Evolutionary conservation across 2,329 filamentous ascomycete species (phyloP), one percentile per base, ranked within the genome.

Genomic region (Colletotrichum tamarilloi): DNA sequence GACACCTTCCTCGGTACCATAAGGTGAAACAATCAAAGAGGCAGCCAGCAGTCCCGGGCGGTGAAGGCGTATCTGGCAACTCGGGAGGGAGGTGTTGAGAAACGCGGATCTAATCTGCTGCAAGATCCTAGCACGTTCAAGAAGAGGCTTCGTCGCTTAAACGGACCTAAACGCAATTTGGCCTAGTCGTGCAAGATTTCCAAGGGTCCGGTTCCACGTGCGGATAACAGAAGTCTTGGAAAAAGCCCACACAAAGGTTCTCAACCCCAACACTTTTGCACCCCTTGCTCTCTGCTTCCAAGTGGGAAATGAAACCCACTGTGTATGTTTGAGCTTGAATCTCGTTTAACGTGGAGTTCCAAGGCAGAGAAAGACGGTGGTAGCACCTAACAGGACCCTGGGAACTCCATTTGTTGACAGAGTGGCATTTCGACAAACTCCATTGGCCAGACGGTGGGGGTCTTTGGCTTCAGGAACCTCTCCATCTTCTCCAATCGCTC

Each of bases 181-280:
- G 71, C 7, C 19, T 71, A 66, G 67, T 28, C 5, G 11, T 11
- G 3, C 22, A 62, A 26, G 55, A 56, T 9, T 14, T 66, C 55
- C 67, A 49, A 70, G 71, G 71, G 71, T 71, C 24, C 49, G 46
- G 67, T 56, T 57, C 71, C 71, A 73, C 67, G 67, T 53, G 35
- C 56, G 71, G 46, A 57, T 55, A 52, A 49, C 46, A 57, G 53
- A 38, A 62, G 26, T 67, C 24, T 56, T 73, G 52, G 66, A 26
- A 70, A 52, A 60, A 9, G 35, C n/a, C 67, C 65, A 72, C 65
- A 63, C 12, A 35, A 26, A 58, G 49, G 30, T 35, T 55, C 71
- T 71, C 67, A 73, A 73, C 60, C 71, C 71, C 67, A 73, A 73
- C 71, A 71, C 67, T 73, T 73, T 73, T 64, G 26, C 42, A 49